A percentile compares a stretch with the other conserved stretches of the same genome.
Conservation (phyloP, 2,329 filamentous ascomycete genomes). For the Calonectria fujianensis region DNA sequence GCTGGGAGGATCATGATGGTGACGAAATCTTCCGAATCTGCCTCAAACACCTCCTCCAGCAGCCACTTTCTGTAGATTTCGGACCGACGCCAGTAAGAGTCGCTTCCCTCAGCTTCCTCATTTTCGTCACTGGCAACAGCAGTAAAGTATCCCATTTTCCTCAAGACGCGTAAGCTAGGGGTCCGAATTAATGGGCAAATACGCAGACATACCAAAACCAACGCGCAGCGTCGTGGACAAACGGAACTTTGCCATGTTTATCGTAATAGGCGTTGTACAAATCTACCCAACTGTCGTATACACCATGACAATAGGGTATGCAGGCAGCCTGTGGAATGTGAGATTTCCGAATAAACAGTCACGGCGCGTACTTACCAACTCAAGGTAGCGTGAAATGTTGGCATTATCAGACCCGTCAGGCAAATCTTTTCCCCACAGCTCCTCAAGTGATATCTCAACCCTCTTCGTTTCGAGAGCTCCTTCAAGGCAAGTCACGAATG, state of each 20-base stretch:
- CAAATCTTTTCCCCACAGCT: background rate
- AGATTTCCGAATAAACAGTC: background rate
- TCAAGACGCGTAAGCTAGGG: no score
- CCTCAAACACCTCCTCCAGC: background rate
- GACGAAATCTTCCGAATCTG: background rate
- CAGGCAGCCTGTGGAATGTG: background rate
- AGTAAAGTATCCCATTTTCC: no score
- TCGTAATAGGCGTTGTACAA: background rate
- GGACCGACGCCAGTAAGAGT: background rate
- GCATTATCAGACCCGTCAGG: background rate
- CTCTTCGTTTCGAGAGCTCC: background rate
- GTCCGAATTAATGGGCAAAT: no score
- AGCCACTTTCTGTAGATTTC: constrained; percentile 2
- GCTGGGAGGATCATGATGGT: constrained; percentile 2
- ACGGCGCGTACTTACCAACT: background rate
- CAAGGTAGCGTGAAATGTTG: background rate
- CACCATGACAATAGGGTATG: background rate
- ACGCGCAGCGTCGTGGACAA: background rate
- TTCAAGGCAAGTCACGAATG: background rate
- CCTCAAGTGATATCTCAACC: background rate
- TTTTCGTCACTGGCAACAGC: no score
- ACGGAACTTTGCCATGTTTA: background rate
- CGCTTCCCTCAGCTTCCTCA: background rate
- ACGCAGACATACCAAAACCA: background rate
- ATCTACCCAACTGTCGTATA: background rate